phyloP scores from a whole-genome alignment of 345 rosid species.

The Citrus cavaleriei region DNA sequence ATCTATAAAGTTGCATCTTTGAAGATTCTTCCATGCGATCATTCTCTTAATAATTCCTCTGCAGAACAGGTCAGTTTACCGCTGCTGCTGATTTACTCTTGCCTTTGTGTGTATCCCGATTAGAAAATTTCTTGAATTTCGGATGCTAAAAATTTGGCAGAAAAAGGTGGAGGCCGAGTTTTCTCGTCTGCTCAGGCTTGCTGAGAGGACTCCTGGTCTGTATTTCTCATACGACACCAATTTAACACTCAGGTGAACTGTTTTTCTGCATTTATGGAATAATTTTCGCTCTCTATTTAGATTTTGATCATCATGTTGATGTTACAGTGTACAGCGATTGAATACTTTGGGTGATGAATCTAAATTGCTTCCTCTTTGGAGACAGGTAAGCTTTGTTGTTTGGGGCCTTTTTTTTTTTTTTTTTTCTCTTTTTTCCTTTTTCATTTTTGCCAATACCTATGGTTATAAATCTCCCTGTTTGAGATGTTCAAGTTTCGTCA shows the following conservation, averaged over 20 bases:
- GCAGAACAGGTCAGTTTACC: conserved; percentile 63
- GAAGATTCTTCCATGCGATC: conserved; percentile 87
- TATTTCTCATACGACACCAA: conserved; percentile 86
- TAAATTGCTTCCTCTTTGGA: conserved; percentile 95
- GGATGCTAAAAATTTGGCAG: conserved; percentile 36
- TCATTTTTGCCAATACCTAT: not conserved
- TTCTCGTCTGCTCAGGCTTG: conserved; percentile 57
- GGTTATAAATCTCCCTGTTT: not conserved
- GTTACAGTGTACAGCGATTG: conserved; percentile 76
- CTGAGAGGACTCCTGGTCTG: conserved; percentile 79
- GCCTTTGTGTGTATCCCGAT: not conserved
- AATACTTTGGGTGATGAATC: conserved; percentile 91
- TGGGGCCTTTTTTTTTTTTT: not conserved
- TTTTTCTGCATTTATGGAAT: not conserved
- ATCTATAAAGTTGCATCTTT: conserved; percentile 72
- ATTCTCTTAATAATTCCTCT: conserved; percentile 61
- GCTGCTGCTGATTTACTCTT: not conserved
- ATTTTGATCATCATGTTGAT: not conserved
- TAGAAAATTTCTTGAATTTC: not conserved
- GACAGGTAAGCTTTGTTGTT: conserved; percentile 63
- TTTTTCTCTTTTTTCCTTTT: not conserved
- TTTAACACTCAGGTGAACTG: conserved; percentile 72
- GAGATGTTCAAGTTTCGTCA: conserved; percentile 1
- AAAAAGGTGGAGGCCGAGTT: conserved; percentile 83
- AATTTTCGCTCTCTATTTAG: not conserved